These are phyloP conservation scores for Cyclotella distinguenda DNA, from an alignment of 108 stramenopile genomes.

Conservation along the genomic window DNA sequence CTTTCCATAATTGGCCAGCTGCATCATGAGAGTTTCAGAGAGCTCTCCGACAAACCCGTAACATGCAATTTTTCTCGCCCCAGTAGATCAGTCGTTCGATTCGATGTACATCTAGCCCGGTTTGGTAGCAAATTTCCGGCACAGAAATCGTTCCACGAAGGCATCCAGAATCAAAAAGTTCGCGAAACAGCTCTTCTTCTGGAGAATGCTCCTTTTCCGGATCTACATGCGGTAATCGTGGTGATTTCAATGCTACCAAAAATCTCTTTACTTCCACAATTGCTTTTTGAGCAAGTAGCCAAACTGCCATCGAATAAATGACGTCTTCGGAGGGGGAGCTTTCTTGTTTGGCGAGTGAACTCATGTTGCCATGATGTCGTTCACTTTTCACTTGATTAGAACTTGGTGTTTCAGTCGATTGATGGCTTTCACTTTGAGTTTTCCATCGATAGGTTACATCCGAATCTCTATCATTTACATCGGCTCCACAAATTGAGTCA, in stretches of 20 bases:
- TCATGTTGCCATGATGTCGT: not conserved
- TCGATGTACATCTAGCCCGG: conserved; percentile 5
- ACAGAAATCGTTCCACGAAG: conserved; percentile 13
- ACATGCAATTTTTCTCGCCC: conserved; percentile 1
- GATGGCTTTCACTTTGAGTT: not conserved
- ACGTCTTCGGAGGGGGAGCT: conserved; percentile 38
- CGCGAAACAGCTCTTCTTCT: conserved; percentile 12
- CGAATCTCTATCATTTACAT: not conserved
- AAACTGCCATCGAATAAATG: conserved; percentile 62
- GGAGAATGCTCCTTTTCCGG: not conserved
- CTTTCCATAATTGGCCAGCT: too few relatives aligned
- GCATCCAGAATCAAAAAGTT: conserved; percentile 6
- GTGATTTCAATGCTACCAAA: conserved; percentile 33
- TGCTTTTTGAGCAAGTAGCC: conserved; percentile 61
- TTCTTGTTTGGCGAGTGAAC: not conserved
- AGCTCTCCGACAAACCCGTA: too few relatives aligned
- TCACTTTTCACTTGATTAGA: not conserved
- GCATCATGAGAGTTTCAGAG: too few relatives aligned
- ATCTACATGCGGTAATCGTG: not conserved
- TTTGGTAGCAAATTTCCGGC: conserved; percentile 4
- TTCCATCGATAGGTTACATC: not conserved
- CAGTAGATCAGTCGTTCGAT: conserved; percentile 10
- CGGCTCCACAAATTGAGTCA: conserved; percentile 6
- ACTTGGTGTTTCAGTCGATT: not conserved
- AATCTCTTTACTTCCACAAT: conserved; percentile 64